Conservation (phyloP, 352 stramenopile genomes). For the Halophytophthora batemanensis region DNA sequence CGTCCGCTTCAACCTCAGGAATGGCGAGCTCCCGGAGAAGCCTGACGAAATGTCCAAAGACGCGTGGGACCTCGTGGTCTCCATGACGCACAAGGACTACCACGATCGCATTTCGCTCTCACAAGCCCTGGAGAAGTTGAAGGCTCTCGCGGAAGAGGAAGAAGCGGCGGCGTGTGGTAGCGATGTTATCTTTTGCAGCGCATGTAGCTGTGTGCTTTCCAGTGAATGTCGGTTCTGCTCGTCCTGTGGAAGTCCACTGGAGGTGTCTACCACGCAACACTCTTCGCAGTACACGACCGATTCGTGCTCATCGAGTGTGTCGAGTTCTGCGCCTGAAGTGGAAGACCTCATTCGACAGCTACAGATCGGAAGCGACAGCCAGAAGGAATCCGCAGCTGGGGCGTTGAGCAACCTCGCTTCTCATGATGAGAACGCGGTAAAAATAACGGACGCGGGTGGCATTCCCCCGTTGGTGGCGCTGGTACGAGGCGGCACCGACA, state of each 20-base stretch:
- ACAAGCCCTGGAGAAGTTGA: background rate
- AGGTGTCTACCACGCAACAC: background rate
- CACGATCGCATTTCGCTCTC: background rate
- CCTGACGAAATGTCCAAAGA: constrained; percentile 6
- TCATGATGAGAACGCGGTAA: no score
- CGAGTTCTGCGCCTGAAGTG: no score
- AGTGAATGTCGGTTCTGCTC: background rate
- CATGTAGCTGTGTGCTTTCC: background rate
- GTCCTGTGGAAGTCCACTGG: background rate
- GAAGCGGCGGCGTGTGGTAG: background rate
- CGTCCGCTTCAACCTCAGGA: constrained; percentile 8
- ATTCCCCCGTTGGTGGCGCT: no score
- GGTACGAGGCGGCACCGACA: no score
- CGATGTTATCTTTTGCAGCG: background rate
- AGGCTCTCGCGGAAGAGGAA: background rate
- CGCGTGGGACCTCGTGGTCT: constrained; percentile 10
- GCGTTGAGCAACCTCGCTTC: no score
- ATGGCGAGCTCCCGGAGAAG: constrained; percentile 2
- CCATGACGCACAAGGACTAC: constrained; percentile 1
- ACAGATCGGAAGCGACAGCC: no score
- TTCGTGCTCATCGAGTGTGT: no score
- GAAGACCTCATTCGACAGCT: no score
- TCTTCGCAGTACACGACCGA: background rate
- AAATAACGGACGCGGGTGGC: no score
- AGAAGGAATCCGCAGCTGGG: no score